Percentiles rank a stretch among this genome's conserved stretches.
phyloP scores from a whole-genome alignment of 768 basidiomycete species.

The Tylopilus cervinicoccineus region DNA sequence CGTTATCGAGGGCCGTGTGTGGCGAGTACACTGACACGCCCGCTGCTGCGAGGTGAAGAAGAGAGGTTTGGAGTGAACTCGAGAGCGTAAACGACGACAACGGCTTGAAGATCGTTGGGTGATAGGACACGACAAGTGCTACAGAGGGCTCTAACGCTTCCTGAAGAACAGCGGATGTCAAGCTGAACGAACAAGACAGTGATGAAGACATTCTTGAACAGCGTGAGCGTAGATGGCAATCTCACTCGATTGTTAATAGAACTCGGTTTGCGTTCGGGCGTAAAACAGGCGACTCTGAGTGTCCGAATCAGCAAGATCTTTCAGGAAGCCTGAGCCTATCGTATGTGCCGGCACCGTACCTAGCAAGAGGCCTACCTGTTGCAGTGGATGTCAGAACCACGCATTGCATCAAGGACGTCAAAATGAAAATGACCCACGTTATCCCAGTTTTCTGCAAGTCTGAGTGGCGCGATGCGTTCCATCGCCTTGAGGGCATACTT shows the following conservation, averaged over 20 bases:
- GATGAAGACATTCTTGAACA: slow-evolving; percentile 11
- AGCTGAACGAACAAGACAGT: slow-evolving; percentile 40
- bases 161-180: slow-evolving; percentile 65
- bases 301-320: slow-evolving; percentile 6
- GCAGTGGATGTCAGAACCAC: not conserved
- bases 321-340: slow-evolving; percentile 3
- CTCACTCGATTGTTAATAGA: slow-evolving; percentile 71
- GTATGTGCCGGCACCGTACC: slow-evolving; percentile 43
- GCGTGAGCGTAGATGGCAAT: not conserved
- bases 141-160: slow-evolving; percentile 63
- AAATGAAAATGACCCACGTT: slow-evolving; percentile 75
- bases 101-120: slow-evolving; percentile 78
- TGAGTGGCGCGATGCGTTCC: slow-evolving; percentile 83
- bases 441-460: slow-evolving; percentile 89
- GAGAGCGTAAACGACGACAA: slow-evolving; percentile 72
- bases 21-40: slow-evolving; percentile 87
- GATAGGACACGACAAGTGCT: slow-evolving; percentile 75
- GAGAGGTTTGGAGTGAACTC: slow-evolving; percentile 73
- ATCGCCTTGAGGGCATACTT: slow-evolving; percentile 62
- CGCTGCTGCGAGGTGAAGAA: slow-evolving; percentile 74
- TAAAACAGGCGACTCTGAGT: slow-evolving; percentile 50
- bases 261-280: slow-evolving; percentile 45
- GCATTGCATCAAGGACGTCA: slow-evolving; percentile 1
- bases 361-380: slow-evolving; percentile 69
- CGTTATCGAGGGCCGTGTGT: slow-evolving; percentile 85